phyloP scores from a whole-genome alignment of 1,284 basidiomycete species.

The Puccinia coronata region DNA sequence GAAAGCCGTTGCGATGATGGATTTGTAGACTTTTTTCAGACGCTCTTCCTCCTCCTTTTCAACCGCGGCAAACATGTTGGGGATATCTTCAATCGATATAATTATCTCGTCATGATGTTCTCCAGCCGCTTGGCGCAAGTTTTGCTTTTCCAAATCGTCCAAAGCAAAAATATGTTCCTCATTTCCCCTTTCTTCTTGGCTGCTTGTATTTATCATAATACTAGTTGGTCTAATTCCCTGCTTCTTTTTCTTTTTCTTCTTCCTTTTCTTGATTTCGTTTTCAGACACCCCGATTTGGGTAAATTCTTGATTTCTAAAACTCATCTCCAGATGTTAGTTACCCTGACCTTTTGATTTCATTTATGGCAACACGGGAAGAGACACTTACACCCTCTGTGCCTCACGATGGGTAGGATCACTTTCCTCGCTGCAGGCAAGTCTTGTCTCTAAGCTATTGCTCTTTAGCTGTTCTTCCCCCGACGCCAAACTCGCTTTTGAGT shows the following conservation, averaged over 20 bases:
- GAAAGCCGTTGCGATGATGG: background rate
- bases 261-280: background rate
- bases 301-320: background rate
- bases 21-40: background rate
- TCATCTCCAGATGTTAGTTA: background rate
- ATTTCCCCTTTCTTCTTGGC: background rate
- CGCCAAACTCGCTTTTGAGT: background rate
- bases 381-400: background rate
- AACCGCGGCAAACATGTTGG: background rate
- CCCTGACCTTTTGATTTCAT: background rate
- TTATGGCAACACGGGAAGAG: background rate
- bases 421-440: background rate
- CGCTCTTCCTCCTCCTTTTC: background rate
- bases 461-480: no score
- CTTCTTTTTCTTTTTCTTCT: background rate
- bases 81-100: background rate
- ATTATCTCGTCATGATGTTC: background rate
- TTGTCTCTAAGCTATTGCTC: background rate
- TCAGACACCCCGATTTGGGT: background rate
- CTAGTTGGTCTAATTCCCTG: background rate
- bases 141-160: background rate
- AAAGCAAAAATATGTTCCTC: background rate
- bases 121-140: background rate
- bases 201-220: background rate
- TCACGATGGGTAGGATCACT: background rate